Conservation (phyloP, 106 monocot genomes). For the Dioscorea dumetorum region DNA sequence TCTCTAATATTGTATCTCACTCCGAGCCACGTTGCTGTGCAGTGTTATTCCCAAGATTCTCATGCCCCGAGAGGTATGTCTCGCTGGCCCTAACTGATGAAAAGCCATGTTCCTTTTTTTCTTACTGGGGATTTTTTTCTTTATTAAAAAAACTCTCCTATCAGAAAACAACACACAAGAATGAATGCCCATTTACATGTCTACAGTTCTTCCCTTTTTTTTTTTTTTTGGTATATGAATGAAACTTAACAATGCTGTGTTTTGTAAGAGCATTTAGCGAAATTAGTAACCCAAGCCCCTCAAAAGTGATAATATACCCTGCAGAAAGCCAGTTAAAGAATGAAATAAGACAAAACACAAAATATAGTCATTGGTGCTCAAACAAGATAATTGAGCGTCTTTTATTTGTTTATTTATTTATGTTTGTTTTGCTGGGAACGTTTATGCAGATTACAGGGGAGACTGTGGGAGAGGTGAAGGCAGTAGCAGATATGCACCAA, state of each 20-base stretch:
- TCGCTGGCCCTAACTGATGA: background rate
- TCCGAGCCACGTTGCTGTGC: background rate
- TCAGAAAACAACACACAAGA: background rate
- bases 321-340: too few species aligned
- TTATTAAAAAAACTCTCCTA: background rate
- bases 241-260: too few species aligned
- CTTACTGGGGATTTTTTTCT: too few species aligned
- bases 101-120: background rate
- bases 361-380: too few species aligned
- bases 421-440: background rate
- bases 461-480: slow-evolving; percentile 14
- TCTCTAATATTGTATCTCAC: background rate
- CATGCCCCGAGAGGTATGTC: slow-evolving; percentile 17
- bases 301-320: too few species aligned
- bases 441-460: slow-evolving; percentile 20
- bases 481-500: slow-evolving; percentile 21
- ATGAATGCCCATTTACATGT: too few species aligned
- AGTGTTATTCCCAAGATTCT: slow-evolving; percentile 17
- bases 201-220: background rate
- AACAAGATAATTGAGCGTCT: too few species aligned
- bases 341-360: too few species aligned
- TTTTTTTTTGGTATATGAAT: background rate
- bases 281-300: too few species aligned
- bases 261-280: too few species aligned
- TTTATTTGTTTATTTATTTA: background rate